Base-by-base conservation (phyloP, 2,329 filamentous ascomycete species). In the Plectosphaerella sp. region DNA sequence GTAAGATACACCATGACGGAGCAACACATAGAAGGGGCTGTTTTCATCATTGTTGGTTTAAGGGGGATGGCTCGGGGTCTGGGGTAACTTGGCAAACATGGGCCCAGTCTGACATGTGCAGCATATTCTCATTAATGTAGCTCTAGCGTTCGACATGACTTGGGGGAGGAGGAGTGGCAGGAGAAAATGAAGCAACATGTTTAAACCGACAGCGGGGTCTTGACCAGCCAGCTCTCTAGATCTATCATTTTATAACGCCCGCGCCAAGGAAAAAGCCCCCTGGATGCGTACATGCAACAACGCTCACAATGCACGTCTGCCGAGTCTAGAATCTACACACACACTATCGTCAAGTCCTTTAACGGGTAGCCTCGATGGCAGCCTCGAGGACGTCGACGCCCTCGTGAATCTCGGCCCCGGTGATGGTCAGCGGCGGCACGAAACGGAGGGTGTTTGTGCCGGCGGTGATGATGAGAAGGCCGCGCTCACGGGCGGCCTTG, bases 391-490 rank as follows among this genome's bases (percentile, higher is more conserved):
- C 91, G 42, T 74, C 72, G 68, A 97, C 73, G 0, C 90, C 91
- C 58, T 87, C 77, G 59, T 85, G 76, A 58, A 97, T 94, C 78
- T 97, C 89, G 24, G 80, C 82, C 60, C 90, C 84, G 1, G 83
- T 87, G 53, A 99, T 88, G 6, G 86, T 84, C 64, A 99, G 73
- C 55, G 90, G 88, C 33, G 94, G 94, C 52, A 97, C 91, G 62
- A 99, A 96, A 47, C 94, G 80, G 60, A 99, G 72, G 9, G 92
- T 97, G 66, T 97, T 96, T 28, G 86, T 91, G 1, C 94, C 94
- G 25, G 91, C 93, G 2, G 91, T 97, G 64, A 99, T 97, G 54
- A 99, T 78, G 54, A 99, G 70, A 63, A 99, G 69, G 0, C 94
- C 94, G 54, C 91, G 80, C 74, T 97, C 91, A 55, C 94, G 79